Percentiles rank a stretch among this genome's conserved stretches.
Conservation (phyloP, 1,139 yeast species). For the Debaryomyces udenii region DNA sequence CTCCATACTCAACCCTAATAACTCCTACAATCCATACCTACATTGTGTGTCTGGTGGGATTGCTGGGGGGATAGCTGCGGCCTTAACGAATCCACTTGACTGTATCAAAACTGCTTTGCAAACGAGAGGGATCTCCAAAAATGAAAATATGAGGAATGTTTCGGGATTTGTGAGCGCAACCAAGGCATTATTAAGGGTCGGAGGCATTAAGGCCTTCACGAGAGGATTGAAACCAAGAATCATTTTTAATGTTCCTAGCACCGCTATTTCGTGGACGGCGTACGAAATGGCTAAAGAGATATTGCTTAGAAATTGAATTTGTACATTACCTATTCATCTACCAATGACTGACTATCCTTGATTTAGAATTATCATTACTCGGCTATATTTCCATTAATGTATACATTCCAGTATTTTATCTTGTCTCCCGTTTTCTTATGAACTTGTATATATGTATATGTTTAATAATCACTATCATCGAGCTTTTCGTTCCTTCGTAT, state of each 20-base stretch:
- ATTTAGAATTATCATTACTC: conserved; percentile 4
- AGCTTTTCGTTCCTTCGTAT: neutral
- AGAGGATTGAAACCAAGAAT: conserved; percentile 92
- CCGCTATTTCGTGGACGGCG: conserved; percentile 98
- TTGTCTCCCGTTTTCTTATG: conserved; percentile 1
- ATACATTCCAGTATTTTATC: conserved; percentile 4
- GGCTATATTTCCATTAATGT: conserved; percentile 1
- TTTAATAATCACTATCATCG: neutral
- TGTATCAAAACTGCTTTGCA: conserved; percentile 92
- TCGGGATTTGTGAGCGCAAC: conserved; percentile 77
- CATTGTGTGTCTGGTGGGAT: conserved; percentile 95
- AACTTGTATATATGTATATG: conserved; percentile 10
- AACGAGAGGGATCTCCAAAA: conserved; percentile 62
- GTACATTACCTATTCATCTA: conserved; percentile 5
- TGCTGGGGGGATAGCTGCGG: conserved; percentile 97
- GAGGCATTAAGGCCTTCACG: conserved; percentile 72
- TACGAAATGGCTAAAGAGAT: conserved; percentile 95
- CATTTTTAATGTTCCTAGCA: conserved; percentile 91
- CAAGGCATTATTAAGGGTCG: conserved; percentile 60
- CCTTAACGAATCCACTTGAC: conserved; percentile 93
- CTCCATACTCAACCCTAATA: conserved; percentile 74
- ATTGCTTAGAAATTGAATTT: conserved; percentile 29
- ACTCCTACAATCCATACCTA: conserved; percentile 80
- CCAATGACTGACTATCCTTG: neutral
- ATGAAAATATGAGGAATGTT: conserved; percentile 56